Conservation (phyloP, 352 stramenopile species). For the Phytophthora pseudosyringae region DNA sequence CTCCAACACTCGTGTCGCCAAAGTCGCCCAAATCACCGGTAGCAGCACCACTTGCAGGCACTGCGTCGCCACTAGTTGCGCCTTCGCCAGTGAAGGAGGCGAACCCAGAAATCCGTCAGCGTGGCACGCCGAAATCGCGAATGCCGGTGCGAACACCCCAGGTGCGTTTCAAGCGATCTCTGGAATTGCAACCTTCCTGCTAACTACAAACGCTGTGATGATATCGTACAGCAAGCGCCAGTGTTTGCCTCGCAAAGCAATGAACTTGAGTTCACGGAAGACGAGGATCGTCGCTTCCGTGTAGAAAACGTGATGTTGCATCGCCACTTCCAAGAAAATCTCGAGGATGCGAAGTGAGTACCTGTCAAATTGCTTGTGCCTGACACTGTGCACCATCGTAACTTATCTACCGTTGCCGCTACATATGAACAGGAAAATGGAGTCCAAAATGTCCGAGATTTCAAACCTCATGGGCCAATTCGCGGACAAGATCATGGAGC, state of each 20-base stretch:
- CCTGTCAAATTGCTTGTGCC: no score
- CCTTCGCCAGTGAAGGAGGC: constrained; percentile 14
- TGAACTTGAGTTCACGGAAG: constrained; percentile 67
- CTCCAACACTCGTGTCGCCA: constrained; percentile 5
- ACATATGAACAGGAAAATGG: constrained; percentile 62
- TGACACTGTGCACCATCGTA: no score
- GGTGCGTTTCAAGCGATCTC: constrained; percentile 8
- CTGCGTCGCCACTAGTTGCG: constrained; percentile 4
- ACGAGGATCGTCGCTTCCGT: constrained; percentile 62
- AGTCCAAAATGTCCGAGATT: constrained; percentile 87
- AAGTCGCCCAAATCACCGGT: constrained; percentile 10
- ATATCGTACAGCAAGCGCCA: constrained; percentile 22
- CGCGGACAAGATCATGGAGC: constrained; percentile 84
- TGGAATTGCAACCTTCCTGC: neutral
- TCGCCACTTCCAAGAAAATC: constrained; percentile 86
- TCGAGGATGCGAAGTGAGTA: constrained; percentile 82
- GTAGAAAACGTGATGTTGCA: constrained; percentile 82
- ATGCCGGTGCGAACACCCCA: constrained; percentile 10
- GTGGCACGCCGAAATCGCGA: constrained; percentile 13
- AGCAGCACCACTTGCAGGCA: constrained; percentile 8
- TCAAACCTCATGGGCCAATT: constrained; percentile 88
- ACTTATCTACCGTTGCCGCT: neutral
- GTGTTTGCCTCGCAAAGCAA: constrained; percentile 57
- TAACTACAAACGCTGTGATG: constrained; percentile 3
- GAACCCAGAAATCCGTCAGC: constrained; percentile 21